Evolutionary conservation across 2,329 filamentous ascomycete species (phyloP).

Genomic region (Malbranchea zuffiana): DNA sequence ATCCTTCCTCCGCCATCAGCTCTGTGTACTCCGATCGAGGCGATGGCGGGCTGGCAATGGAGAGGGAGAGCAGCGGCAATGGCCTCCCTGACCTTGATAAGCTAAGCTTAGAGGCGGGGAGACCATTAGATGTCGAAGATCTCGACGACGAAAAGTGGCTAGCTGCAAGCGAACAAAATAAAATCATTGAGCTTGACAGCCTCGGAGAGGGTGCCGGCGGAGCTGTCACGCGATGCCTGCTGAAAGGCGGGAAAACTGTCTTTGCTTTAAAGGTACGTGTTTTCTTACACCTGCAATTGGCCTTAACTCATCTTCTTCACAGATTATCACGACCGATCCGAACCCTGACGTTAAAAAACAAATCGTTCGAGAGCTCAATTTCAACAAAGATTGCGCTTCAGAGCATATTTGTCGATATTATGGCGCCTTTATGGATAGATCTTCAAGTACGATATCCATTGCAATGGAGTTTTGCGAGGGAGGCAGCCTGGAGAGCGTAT

Average conservation of each 20-base stretch:
- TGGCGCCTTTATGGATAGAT: slow-evolving; percentile 88
- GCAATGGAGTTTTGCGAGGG: slow-evolving; percentile 99
- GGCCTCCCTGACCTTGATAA: slow-evolving; percentile 68
- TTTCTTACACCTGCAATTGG: background rate
- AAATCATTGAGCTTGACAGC: slow-evolving; percentile 78
- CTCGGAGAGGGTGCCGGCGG: slow-evolving; percentile 91
- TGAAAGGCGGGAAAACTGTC: slow-evolving; percentile 84
- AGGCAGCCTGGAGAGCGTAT: slow-evolving; percentile 89
- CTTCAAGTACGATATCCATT: slow-evolving; percentile 94
- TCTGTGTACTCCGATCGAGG: slow-evolving; percentile 73
- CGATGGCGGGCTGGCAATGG: slow-evolving; percentile 65
- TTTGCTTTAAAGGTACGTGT: slow-evolving; percentile 84
- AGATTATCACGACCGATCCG: slow-evolving; percentile 97
- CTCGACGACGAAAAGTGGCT: slow-evolving; percentile 92
- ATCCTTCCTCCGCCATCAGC: slow-evolving; percentile 79
- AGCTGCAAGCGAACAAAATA: slow-evolving; percentile 77
- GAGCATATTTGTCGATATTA: slow-evolving; percentile 97
- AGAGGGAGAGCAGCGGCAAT: slow-evolving; percentile 70
- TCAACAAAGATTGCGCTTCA: slow-evolving; percentile 95
- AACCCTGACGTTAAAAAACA: slow-evolving; percentile 98
- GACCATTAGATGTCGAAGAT: slow-evolving; percentile 82
- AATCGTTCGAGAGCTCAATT: slow-evolving; percentile 88
- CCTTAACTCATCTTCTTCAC: slow-evolving; percentile 16
- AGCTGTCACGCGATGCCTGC: slow-evolving; percentile 79
- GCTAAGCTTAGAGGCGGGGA: slow-evolving; percentile 67